Evolutionary conservation across 2,329 filamentous ascomycete genomes (phyloP).

Genomic region (Diaporthe batatas): DNA sequence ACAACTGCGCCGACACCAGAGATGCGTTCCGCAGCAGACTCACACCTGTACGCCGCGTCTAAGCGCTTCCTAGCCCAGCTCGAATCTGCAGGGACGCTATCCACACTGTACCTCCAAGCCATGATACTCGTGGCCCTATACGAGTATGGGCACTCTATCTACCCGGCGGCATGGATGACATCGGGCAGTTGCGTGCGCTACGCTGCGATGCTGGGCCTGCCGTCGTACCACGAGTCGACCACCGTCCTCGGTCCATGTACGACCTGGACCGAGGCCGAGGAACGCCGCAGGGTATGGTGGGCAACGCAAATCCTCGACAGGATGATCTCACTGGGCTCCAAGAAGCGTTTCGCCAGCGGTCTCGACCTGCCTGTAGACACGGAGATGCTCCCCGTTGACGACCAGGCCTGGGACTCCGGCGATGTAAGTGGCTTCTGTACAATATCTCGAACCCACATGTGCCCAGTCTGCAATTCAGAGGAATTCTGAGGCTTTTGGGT

Average conservation of each 20-base stretch:
- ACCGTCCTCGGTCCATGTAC: constrained; percentile 53
- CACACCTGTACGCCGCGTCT: constrained; percentile 56
- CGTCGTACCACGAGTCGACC: constrained; percentile 51
- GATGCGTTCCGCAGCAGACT: constrained; percentile 49
- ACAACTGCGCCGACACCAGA: constrained; percentile 53
- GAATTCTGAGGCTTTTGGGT: too few relatives aligned
- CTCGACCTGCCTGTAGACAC: constrained; percentile 43
- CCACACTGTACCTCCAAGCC: constrained; percentile 60
- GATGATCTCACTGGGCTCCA: constrained; percentile 48
- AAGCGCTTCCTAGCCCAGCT: constrained; percentile 58
- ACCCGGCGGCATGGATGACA: constrained; percentile 64
- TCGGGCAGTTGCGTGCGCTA: constrained; percentile 60
- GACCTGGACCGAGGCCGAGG: constrained; percentile 63
- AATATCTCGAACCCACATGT: too few relatives aligned
- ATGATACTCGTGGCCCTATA: constrained; percentile 61
- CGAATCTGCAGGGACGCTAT: constrained; percentile 57
- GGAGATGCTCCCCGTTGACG: constrained; percentile 53
- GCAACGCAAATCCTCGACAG: constrained; percentile 61
- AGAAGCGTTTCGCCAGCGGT: constrained; percentile 44
- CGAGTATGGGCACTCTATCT: constrained; percentile 63
- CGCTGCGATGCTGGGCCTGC: constrained; percentile 60
- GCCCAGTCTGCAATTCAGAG: too few relatives aligned
- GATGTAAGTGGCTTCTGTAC: constrained; percentile 41
- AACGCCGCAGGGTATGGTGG: constrained; percentile 63
- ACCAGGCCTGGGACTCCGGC: constrained; percentile 57